Evolutionary conservation across 2,329 filamentous ascomycete genomes (phyloP).

Genomic region (Fonsecaea monophora): DNA sequence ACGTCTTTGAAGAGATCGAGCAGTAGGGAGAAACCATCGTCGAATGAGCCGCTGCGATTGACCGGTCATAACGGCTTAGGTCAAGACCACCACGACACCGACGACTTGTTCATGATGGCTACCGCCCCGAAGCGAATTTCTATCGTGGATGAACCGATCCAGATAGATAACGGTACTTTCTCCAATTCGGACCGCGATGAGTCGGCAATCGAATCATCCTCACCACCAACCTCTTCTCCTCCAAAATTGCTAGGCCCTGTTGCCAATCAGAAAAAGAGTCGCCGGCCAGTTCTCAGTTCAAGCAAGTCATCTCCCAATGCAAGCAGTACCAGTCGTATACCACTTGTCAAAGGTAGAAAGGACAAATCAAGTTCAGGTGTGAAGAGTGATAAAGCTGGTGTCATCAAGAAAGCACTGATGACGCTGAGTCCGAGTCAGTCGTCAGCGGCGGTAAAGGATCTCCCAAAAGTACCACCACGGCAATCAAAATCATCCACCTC

Average conservation of each 20-base stretch:
- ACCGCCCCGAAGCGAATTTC: conserved; percentile 31
- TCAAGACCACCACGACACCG: conserved; percentile 41
- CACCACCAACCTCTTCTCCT: conserved; percentile 21
- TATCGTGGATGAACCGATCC: conserved; percentile 33
- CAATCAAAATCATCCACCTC: conserved; percentile 22
- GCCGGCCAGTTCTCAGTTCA: conserved; percentile 33
- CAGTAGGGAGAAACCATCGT: conserved; percentile 34
- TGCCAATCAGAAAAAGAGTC: conserved; percentile 41
- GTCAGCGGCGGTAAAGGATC: conserved; percentile 35
- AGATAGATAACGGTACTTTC: conserved; percentile 22
- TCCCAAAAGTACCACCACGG: conserved; percentile 22
- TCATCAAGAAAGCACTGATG: conserved; percentile 39
- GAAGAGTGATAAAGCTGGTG: conserved; percentile 35
- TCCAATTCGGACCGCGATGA: conserved; percentile 22
- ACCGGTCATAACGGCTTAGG: conserved; percentile 21
- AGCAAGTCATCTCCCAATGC: conserved; percentile 23
- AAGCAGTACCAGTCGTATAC: conserved; percentile 28
- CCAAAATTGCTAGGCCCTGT: conserved; percentile 27
- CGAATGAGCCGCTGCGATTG: conserved; percentile 31
- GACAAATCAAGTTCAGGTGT: conserved; percentile 23
- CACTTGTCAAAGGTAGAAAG: conserved; percentile 29
- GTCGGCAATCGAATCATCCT: conserved; percentile 20
- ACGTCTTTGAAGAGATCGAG: conserved; percentile 48
- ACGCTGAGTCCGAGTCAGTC: conserved; percentile 39
- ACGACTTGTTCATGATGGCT: conserved; percentile 34